Base-by-base conservation (phyloP, 179 eudicot species). In the Gypsophila paniculata region DNA sequence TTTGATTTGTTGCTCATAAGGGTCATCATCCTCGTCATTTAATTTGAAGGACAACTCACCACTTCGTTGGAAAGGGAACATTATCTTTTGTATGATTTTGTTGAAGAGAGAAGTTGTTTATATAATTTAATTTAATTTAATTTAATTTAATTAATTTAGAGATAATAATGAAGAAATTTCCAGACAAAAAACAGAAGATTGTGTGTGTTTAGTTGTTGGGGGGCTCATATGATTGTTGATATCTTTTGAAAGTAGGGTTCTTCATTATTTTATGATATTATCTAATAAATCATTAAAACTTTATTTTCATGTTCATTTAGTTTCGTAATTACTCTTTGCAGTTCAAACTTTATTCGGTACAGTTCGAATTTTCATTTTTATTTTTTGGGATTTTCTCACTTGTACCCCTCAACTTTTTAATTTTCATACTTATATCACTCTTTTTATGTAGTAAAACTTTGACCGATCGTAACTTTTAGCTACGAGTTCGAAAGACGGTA, bases 11-110 rank as follows among this genome's bases (percentile, higher is more conserved):
- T 74, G 72, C 54, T 75, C 76, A 19, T 7, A 3, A 67, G 73
- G 67, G 64, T 72, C 75, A 34, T 74, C 74, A 8, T 53, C 74
- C 44, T 61, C 72, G 11, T 9, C 46, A 55, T 58, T 69, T 7
- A 61, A 21, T 75, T 79, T 76, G 62, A 75, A 79, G 25, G 82
- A 79, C 71, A 79, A 57, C 79, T 75, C 82, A 72, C 79, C 38
- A 23, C 74, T 69, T 79, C 72, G 59, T 42, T 74, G 63, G 71
- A 75, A 79, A 52, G 82, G 82, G 46, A 75, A 75, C 82, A 79
- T 75, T 2, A 0, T 64, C 9, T 3, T 52, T 29, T 18, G 8
- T 9, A 6, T 29, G 15, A 15, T 1, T 19, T 2, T 53, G 11
- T 55, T 51, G 3, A 74, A n/a, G 48, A 61, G 10, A 51, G 58